Percentiles rank a stretch among this genome's conserved stretches.
Evolutionary conservation across 2,329 filamentous ascomycete genomes (phyloP).

Genomic region (Hymenotorrendiella dingleyae): DNA sequence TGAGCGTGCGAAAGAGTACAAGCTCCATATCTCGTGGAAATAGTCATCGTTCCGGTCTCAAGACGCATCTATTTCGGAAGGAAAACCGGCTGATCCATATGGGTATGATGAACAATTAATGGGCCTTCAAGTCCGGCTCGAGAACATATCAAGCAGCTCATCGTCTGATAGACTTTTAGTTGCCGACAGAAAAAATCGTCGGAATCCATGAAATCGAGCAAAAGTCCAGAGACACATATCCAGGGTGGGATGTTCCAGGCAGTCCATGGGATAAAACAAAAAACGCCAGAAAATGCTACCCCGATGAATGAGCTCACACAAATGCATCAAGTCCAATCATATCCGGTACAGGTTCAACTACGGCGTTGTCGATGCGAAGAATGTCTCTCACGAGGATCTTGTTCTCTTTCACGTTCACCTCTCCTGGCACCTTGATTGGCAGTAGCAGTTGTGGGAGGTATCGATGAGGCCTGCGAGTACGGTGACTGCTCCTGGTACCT

Average conservation of each 20-base stretch:
- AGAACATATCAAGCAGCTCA: conserved; percentile 18
- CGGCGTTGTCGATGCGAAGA: conserved; percentile 13
- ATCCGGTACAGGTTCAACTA: conserved; percentile 15
- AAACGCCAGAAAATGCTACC: conserved; percentile 27
- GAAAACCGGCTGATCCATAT: not conserved
- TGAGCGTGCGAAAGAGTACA: conserved; percentile 19
- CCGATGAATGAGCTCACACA: conserved; percentile 13
- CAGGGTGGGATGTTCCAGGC: conserved; percentile 19
- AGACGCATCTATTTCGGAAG: conserved; percentile 1
- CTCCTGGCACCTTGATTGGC: conserved; percentile 23
- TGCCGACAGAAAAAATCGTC: not conserved
- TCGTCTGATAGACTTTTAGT: conserved; percentile 8
- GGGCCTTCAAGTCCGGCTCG: conserved; percentile 16
- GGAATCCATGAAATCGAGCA: conserved; percentile 4
- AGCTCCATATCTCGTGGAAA: conserved; percentile 9
- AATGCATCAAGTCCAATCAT: conserved; percentile 15
- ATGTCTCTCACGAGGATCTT: conserved; percentile 15
- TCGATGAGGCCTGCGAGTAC: conserved; percentile 21
- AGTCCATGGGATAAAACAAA: conserved; percentile 20
- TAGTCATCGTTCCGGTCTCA: conserved; percentile 16
- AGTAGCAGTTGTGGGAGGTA: conserved; percentile 21
- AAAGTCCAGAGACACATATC: conserved; percentile 12
- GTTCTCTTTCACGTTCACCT: conserved; percentile 21
- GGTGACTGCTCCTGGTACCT: conserved; percentile 18
- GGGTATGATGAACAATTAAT: conserved; percentile 11